phyloP scores from a whole-genome alignment of 371 early-diverging fungal genomes.

The Mucor mucedo region DNA sequence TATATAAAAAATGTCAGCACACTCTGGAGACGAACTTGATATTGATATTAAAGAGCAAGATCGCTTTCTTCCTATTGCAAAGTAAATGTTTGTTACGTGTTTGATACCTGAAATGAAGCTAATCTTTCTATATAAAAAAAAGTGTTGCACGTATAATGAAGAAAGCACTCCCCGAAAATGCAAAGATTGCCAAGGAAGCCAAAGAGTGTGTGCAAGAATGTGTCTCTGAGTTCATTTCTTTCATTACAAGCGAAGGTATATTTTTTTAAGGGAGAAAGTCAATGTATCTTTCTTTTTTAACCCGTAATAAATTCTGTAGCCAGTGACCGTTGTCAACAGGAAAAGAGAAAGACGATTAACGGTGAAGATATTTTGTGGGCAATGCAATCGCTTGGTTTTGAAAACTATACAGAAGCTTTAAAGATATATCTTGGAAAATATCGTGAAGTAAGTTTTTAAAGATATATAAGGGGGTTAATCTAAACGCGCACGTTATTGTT shows the following conservation, averaged over 20 bases:
- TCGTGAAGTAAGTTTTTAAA: slow-evolving; percentile 68
- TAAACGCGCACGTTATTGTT: neutral
- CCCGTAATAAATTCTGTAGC: slow-evolving; percentile 56
- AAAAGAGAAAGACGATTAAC: slow-evolving; percentile 98
- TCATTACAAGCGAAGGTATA: slow-evolving; percentile 96
- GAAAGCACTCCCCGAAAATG: slow-evolving; percentile 94
- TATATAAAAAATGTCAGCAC: slow-evolving; percentile 31
- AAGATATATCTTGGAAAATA: slow-evolving; percentile 93
- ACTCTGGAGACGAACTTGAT: slow-evolving; percentile 69
- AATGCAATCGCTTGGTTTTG: slow-evolving; percentile 98
- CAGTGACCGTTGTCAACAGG: slow-evolving; percentile 92
- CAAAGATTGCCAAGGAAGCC: slow-evolving; percentile 99
- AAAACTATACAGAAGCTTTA: slow-evolving; percentile 95
- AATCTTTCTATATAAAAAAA: slow-evolving; percentile 42
- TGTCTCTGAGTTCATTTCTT: slow-evolving; percentile 99
- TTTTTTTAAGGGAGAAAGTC: too few relatives aligned
- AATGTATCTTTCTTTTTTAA: too few relatives aligned
- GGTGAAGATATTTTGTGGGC: slow-evolving; percentile 99
- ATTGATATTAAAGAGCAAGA: slow-evolving; percentile 92
- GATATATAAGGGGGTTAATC: neutral
- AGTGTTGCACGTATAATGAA: slow-evolving; percentile 99
- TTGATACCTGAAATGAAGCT: neutral
- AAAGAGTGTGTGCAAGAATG: slow-evolving; percentile 99
- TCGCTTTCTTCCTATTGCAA: slow-evolving; percentile 92
- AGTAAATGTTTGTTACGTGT: slow-evolving; percentile 35